Evolutionary conservation across 768 basidiomycete genomes (phyloP), one percentile per base, ranked within the genome.

Genomic region (Tremella mesenterica): DNA sequence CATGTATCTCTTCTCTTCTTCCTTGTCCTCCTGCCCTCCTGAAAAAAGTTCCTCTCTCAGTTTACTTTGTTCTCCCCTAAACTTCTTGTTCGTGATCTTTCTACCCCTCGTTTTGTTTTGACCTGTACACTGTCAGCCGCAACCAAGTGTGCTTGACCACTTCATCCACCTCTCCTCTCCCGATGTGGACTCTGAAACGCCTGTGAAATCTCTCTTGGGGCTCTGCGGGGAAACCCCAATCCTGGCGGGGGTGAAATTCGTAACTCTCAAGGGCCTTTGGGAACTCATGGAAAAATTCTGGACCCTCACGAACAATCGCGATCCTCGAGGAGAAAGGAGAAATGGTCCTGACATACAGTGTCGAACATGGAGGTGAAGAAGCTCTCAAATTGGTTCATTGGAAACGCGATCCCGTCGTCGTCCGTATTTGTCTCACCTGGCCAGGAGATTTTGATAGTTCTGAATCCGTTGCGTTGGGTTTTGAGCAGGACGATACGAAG

Each of bases 321-420:
- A 28, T 12, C 8, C 14, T 26, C 26, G 18, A 54, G 16, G 16
- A 54, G n/a, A n/a, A n/a, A n/a, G n/a, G n/a, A n/a, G n/a, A n/a
- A n/a, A n/a, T n/a, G n/a, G 36, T 14, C 50, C 54, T 59, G 52
- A 64, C 30, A 13, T n/a, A 16, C 21, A 65, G 61, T 46, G 53
- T 59, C 26, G 74, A 76, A 50, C 72, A 75, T n/a, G 81, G 77
- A 2, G 82, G 82, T 1, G 65, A 74, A 56, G 74, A 78, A 38
- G 77, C 75, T 1, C 55, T 81, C 48, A 64, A 75, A 14, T 67
- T 80, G 5, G 77, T 84, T 50, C 44, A 56, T 20, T 73, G 58
- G 53, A 59, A 66, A 33, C 60, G 56, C 30, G 68, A 73, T 43
- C 56, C 59, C 25, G 60, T 57, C 3, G 71, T 73, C 21, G 60